Base-by-base conservation (phyloP, 768 basidiomycete genomes). In the Pleurotus tuber-regium region DNA sequence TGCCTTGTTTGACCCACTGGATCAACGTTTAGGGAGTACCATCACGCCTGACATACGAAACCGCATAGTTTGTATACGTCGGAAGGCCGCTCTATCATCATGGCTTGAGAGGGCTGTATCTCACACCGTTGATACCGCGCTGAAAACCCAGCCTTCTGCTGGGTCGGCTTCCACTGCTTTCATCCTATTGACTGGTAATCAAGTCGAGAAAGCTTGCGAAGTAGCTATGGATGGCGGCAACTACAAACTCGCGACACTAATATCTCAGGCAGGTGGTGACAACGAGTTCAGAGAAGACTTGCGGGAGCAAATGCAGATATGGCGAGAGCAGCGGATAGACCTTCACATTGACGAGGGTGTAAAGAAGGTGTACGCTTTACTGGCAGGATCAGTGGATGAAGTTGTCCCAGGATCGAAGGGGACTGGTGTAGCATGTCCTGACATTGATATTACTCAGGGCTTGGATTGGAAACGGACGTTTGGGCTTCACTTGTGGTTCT, bases 391-490 rank as follows among this genome's bases (percentile, higher is more conserved):
- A 26, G 76, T 88, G 39, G 76, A 83, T 53, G 77, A 80, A 54
- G 65, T 82, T 4, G 73, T 86, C 8, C 74, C 79, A 38, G 83
- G 78, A 25, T 77, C 74, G 43, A 74, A 69, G 54, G 78, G 79
- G 2, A 72, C 73, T 23, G 81, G 79, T 14, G 58, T 77, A 19
- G 69, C 67, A 56, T 76, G 75, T 61, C 64, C 72, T 10, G 83
- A 86, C 50, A 62, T 91, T 23, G 71, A 81, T 50, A 72, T 97
- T 4, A 74, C 83, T 14, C 72, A 84, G 47, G 88, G 82, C 0
- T 67, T 98, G 48, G 95, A 97, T 63, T 99, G 97, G 97, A 95
- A 93, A 65, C 83, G 93, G 16, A 86, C 86, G 1, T 90, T 98
- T 63, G 97, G 92, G 2, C 70, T 98, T 38, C 86, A 86, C 54